These are phyloP conservation scores for Phytopythium kandeliae DNA, from an alignment of 352 stramenopile species.

Conservation along the genomic window DNA sequence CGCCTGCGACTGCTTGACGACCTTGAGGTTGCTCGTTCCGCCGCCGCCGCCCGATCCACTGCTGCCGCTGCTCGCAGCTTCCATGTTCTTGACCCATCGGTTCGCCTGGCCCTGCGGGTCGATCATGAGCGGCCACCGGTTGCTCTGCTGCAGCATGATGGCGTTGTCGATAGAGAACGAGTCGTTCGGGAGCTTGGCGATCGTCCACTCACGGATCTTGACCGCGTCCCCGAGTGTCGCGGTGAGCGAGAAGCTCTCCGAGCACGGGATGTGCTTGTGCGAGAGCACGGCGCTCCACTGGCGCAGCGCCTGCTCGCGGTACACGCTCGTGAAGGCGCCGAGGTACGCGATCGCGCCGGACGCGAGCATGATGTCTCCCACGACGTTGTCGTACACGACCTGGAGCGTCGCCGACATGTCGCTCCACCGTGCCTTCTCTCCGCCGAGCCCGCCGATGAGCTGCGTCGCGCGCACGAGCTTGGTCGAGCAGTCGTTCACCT, in stretches of 20 bases:
- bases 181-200: constrained; percentile 94
- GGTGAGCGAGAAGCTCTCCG: constrained; percentile 71
- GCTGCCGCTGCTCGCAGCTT: constrained; percentile 26
- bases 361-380: constrained; percentile 91
- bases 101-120: constrained; percentile 94
- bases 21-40: constrained; percentile 90
- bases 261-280: constrained; percentile 76
- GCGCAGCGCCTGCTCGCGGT: constrained; percentile 84
- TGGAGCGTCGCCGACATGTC: constrained; percentile 86
- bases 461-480: constrained; percentile 91
- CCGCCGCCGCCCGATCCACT: too few species aligned
- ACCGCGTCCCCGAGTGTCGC: constrained; percentile 90
- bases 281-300: constrained; percentile 74
- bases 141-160: constrained; percentile 90
- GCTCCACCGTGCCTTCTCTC: constrained; percentile 91
- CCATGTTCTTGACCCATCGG: constrained; percentile 95
- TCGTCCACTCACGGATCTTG: constrained; percentile 92
- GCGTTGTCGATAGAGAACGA: constrained; percentile 95
- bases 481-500: constrained; percentile 91
- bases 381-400: constrained; percentile 87
- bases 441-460: constrained; percentile 91
- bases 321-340: constrained; percentile 89
- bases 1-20: constrained; percentile 91
- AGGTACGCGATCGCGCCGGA: constrained; percentile 94
- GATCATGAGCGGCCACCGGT: constrained; percentile 96